Conservation (phyloP, 495 filamentous ascomycete species). For the Penicillium waksmanii region DNA sequence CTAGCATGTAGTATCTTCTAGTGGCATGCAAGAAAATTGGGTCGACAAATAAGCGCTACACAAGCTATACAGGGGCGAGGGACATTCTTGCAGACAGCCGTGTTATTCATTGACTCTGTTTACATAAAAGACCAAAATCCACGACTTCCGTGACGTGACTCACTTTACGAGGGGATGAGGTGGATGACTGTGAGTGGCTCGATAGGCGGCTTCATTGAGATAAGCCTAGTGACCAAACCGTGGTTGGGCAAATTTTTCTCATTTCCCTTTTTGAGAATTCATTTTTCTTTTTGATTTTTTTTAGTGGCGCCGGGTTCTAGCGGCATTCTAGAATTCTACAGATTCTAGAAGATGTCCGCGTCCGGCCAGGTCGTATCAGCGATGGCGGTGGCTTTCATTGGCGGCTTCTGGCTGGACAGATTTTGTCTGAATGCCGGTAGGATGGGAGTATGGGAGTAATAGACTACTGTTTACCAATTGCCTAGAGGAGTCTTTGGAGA, state of each 20-base stretch:
- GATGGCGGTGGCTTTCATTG: neutral
- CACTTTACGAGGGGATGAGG: neutral
- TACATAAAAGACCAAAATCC: too few relatives aligned
- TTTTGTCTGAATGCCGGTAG: neutral
- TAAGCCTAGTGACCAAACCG: neutral
- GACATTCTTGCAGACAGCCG: neutral
- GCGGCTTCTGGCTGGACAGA: neutral
- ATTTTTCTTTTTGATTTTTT: neutral
- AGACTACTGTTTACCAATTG: too few relatives aligned
- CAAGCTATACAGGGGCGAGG: neutral
- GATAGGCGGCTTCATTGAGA: neutral
- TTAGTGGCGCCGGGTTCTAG: conserved; percentile 7
- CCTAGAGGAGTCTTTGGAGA: too few relatives aligned
- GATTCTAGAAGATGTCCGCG: conserved; percentile 26
- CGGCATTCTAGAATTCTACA: conserved; percentile 29
- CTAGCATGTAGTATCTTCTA: conserved; percentile 7
- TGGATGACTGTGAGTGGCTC: neutral
- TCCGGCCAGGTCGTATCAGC: conserved; percentile 1
- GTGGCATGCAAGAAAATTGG: conserved; percentile 3
- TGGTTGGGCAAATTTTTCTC: neutral
- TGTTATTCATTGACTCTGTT: too few relatives aligned
- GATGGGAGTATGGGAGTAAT: too few relatives aligned
- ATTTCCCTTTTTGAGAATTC: conserved; percentile 2
- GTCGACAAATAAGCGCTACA: neutral
- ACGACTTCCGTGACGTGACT: neutral